Conservation (phyloP, 257 asterid genomes). For the Capsicum chinense region DNA sequence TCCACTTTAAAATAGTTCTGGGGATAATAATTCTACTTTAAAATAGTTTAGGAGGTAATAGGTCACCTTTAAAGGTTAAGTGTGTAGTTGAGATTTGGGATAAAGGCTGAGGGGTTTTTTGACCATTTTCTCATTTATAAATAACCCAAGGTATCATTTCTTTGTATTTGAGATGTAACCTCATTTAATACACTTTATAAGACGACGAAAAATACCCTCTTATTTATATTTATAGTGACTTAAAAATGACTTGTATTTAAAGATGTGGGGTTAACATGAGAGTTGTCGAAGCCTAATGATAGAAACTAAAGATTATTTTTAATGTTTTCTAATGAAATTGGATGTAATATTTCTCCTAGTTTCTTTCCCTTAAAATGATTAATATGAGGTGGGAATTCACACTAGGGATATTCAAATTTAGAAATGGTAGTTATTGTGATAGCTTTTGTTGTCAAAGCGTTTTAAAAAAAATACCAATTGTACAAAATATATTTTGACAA, state of each 20-base stretch:
- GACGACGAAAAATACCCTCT: not conserved
- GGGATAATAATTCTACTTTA: no score
- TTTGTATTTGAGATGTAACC: not conserved
- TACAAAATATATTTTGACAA: no score
- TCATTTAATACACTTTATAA: not conserved
- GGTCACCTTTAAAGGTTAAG: no score
- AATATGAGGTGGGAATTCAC: not conserved
- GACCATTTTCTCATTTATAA: no score
- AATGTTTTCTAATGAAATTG: not conserved
- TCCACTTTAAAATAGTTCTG: no score
- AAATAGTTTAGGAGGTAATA: no score
- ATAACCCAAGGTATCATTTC: no score
- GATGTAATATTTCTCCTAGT: not conserved
- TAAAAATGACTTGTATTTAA: slow-evolving; percentile 22
- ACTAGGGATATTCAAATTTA: not conserved
- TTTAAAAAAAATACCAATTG: not conserved
- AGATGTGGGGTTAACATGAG: slow-evolving; percentile 21
- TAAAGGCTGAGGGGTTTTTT: no score
- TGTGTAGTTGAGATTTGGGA: no score
- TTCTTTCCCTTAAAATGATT: not conserved
- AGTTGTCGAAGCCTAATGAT: slow-evolving; percentile 26
- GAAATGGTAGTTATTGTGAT: slow-evolving; percentile 20
- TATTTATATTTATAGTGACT: slow-evolving; percentile 23
- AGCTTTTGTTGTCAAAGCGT: not conserved
- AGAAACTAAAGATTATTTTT: slow-evolving; percentile 16